A percentile compares a stretch with the other conserved stretches of the same genome.
Conservation (phyloP, 2,329 filamentous ascomycete genomes). For the Apiospora arundinis region DNA sequence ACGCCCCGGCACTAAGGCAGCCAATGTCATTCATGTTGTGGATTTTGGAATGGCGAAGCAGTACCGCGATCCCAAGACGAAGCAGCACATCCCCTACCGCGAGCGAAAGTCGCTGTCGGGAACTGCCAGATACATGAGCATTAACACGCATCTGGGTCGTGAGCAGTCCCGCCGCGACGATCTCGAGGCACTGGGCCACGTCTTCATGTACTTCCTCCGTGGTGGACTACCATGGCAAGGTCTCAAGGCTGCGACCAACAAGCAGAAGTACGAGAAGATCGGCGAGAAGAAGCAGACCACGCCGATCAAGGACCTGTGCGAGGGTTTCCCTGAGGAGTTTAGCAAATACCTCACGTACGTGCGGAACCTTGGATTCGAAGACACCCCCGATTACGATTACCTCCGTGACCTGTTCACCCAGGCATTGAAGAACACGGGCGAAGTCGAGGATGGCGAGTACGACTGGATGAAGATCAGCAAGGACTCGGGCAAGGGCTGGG, state of each 20-base stretch:
- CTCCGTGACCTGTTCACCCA: constrained; percentile 95
- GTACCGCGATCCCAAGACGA: constrained; percentile 97
- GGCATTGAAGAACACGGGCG: constrained; percentile 90
- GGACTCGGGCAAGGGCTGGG: constrained; percentile 85
- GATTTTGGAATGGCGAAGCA: constrained; percentile 99
- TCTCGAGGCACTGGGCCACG: constrained; percentile 82
- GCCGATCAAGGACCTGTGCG: constrained; percentile 93
- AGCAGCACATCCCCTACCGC: constrained; percentile 97
- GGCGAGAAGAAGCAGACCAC: constrained; percentile 99
- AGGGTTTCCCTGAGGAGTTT: constrained; percentile 96
- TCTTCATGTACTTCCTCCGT: constrained; percentile 78
- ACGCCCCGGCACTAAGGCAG: constrained; percentile 87
- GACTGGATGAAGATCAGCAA: constrained; percentile 99
- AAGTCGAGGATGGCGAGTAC: constrained; percentile 97
- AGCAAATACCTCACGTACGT: constrained; percentile 98
- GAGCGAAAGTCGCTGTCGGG: constrained; percentile 97
- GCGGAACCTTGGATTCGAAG: constrained; percentile 96
- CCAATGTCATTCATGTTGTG: constrained; percentile 97
- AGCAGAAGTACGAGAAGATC: constrained; percentile 99
- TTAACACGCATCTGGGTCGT: constrained; percentile 96
- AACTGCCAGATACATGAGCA: constrained; percentile 98
- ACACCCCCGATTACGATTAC: constrained; percentile 98
- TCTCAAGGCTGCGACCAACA: constrained; percentile 75
- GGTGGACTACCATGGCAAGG: constrained; percentile 76
- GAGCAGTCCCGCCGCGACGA: constrained; percentile 97